Evolutionary conservation across 805 yeast species (phyloP).

Genomic region (Ogataea pini): DNA sequence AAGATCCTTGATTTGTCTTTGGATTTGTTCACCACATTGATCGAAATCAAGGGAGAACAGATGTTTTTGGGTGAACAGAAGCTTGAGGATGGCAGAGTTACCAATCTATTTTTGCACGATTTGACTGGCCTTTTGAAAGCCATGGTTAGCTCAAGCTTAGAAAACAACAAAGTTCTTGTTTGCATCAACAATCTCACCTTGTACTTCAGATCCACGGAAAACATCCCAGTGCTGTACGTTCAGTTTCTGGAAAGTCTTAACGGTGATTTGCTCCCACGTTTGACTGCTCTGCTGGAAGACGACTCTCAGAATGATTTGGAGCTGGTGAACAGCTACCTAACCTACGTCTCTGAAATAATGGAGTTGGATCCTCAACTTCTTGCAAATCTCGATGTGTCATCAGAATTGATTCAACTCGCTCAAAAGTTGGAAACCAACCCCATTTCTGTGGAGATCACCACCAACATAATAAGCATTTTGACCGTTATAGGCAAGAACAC

Average conservation of each 20-base stretch:
- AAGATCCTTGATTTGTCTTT: constrained; percentile 69
- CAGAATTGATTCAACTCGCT: constrained; percentile 7
- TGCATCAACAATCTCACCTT: constrained; percentile 70
- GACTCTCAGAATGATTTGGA: constrained; percentile 15
- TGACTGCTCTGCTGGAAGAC: constrained; percentile 8
- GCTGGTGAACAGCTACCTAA: constrained; percentile 20
- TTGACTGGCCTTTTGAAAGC: constrained; percentile 39
- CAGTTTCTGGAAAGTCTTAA: constrained; percentile 11
- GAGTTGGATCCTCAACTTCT: constrained; percentile 15
- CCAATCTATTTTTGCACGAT: constrained; percentile 14
- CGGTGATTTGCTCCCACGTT: constrained; percentile 18
- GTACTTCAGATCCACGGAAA: constrained; percentile 26
- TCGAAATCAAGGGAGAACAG: constrained; percentile 50
- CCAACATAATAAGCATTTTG: constrained; percentile 27
- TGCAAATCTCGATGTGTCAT: not conserved
- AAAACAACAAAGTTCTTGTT: constrained; percentile 56
- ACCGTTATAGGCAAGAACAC: constrained; percentile 29
- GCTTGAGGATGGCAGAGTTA: constrained; percentile 9
- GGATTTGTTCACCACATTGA: constrained; percentile 74
- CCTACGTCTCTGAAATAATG: constrained; percentile 17
- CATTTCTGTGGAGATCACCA: constrained; percentile 22
- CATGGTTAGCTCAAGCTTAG: constrained; percentile 43
- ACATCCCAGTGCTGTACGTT: constrained; percentile 26
- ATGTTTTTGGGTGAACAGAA: constrained; percentile 4
- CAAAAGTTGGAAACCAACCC: constrained; percentile 9